Evolutionary conservation across 768 basidiomycete genomes (phyloP), one percentile per base, ranked within the genome.

Genomic region (Boletus sp.): DNA sequence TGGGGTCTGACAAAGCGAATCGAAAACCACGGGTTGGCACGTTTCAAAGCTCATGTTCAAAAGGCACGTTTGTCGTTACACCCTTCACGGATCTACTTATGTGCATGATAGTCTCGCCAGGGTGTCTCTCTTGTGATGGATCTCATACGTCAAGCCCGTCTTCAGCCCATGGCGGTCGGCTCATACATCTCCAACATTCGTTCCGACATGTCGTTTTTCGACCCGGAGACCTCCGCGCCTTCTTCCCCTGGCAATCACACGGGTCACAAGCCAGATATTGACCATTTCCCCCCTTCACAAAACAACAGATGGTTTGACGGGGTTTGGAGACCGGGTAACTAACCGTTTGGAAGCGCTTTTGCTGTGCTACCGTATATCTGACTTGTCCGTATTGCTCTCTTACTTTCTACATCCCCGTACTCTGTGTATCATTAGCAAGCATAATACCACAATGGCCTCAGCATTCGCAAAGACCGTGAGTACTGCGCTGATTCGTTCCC

Each of bases 1-100:
- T 95, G 93, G 85, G 88, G 90, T 25, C 79, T 95, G 38, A 90
- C 93, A 4, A 90, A 84, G 70, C 77, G 82, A 54, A 93, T 96
- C 43, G 94, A 97, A 72, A 88, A 75, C 51, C 90, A 92, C 61
- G 94, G 92, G 19, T 71, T 93, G 49, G 83, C 83, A 11, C 83
- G 82, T 57, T 94, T 96, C 75, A 92, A 94, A 70, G 82, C 86
- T 17, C 90, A 97, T 65, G 76, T 95, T 47, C 91, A 95, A 71
- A 80, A 83, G 63, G 94, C 88, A 67, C 50, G 85, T 72, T 35
- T 41, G 3, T 47, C 30, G 27, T 39, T 50, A 34, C 49, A 39
- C 29, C 14, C 15, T 49, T 27, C 19, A 15, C 42, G 13, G 0
- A 17, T 41, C n/a, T 30, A 23, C 59, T 53, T 42, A 57, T 35